Base-by-base conservation (phyloP, 139 green algal species). In the Chlorella sorokiniana region DNA sequence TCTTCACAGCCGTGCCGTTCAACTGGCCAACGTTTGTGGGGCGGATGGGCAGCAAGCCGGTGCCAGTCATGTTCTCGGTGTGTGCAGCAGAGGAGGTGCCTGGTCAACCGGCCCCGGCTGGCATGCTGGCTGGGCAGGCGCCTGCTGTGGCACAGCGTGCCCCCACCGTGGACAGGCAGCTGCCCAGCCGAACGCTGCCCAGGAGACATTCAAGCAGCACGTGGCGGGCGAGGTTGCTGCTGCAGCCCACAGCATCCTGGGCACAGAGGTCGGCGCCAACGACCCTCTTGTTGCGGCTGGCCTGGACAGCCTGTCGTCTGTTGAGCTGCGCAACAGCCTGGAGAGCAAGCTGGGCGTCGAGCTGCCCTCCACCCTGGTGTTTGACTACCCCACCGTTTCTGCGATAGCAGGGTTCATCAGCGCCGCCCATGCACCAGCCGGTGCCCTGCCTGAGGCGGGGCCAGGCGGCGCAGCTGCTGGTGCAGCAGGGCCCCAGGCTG, bases 241-340 rank as follows among this genome's bases (percentile, higher is more conserved):
- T 23, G 78, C 78, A 29, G 83, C 77, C n/a, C 52, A 40, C 8
- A 54, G 65, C 41, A 90, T 95, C 62, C 76, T 95, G 29, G 84
- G 76, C 65, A 65, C 29, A 22, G 78, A 88, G 11, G n/a, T 88
- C 22, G 37, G 44, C 23, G 3, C 38, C 2, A 27, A 45, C 16
- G 62, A 85, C 72, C 89, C 89, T 1, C 74, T 93, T 31, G 91
- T 93, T 81, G 89, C 88, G 20, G 91, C 91, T 9, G 90, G 90
- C 7, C 82, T 94, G 52, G 91, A 94, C 70, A 93, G 88, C 38
- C 54, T 94, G 31, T 78, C 82, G 33, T 83, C 84, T 5, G 72
- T 86, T 3, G 80, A 88, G 35, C 67, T 88, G 3, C 41, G 67
- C 29, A 86, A 84, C 67, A 63, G 45, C 25, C 74, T 88, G 41